These are phyloP conservation scores for Penicillium sp. DNA, from an alignment of 2,329 filamentous ascomycete genomes.

Conservation along the genomic window DNA sequence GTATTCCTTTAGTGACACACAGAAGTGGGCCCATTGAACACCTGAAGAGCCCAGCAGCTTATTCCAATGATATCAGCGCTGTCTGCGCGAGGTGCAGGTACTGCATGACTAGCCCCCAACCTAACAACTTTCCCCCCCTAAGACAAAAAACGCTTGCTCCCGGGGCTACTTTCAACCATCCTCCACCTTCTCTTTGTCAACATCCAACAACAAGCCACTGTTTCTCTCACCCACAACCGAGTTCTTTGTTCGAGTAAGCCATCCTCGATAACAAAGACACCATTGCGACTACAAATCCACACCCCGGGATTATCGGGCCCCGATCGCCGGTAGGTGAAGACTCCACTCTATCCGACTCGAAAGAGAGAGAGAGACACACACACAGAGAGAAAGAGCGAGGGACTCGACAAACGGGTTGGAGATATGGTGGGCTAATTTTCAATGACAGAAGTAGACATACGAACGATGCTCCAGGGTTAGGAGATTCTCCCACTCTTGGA, in stretches of 20 bases:
- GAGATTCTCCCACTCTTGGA: background rate
- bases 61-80: conserved; percentile 4
- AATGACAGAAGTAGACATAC: background rate
- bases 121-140: background rate
- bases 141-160: conserved; percentile 2
- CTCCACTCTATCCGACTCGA: background rate
- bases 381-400: background rate
- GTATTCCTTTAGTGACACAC: background rate
- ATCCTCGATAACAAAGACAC: background rate
- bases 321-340: background rate
- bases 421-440: background rate
- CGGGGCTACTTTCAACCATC: background rate
- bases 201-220: background rate
- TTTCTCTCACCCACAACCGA: background rate
- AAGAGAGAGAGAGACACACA: background rate
- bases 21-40: background rate
- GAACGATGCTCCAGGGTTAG: conserved; percentile 2
- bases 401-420: background rate
- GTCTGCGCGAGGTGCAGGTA: background rate
- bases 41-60: background rate
- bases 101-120: conserved; percentile 3
- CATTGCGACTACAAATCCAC: background rate
- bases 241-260: background rate
- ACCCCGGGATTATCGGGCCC: background rate
- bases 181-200: background rate